These are phyloP conservation scores for Trametes cubensis DNA, from an alignment of 768 basidiomycete species.

Conservation along the genomic window DNA sequence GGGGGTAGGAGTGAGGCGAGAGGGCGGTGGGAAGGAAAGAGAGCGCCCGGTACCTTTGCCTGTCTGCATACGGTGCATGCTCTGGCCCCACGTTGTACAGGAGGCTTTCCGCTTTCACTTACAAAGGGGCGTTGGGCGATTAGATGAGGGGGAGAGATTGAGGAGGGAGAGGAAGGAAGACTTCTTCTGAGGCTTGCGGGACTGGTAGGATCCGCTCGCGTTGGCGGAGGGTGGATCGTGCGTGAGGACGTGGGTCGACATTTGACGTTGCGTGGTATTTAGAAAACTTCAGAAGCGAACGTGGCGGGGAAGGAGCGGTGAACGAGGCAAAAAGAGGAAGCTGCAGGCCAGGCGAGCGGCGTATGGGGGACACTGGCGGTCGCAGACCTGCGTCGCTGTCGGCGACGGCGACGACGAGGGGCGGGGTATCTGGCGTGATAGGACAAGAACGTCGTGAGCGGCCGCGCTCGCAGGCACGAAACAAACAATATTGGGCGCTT, in stretches of 20 bases:
- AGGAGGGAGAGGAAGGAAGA: constrained; percentile 41
- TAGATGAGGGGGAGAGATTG: neutral
- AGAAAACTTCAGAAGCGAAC: constrained; percentile 25
- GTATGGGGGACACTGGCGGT: constrained; percentile 7
- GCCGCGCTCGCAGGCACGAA: constrained; percentile 7
- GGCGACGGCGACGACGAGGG: constrained; percentile 23
- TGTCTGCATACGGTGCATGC: constrained; percentile 86
- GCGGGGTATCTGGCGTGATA: constrained; percentile 25
- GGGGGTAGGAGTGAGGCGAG: constrained; percentile 16
- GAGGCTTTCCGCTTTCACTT: constrained; percentile 41
- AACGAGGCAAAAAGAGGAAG: constrained; percentile 19
- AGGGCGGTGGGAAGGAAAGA: constrained; percentile 21
- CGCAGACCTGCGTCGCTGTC: constrained; percentile 27
- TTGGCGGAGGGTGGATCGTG: constrained; percentile 18
- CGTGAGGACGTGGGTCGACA: constrained; percentile 19
- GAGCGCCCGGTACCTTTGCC: constrained; percentile 60
- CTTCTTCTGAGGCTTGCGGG: constrained; percentile 54
- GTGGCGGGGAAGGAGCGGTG: constrained; percentile 28
- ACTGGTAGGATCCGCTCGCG: constrained; percentile 31
- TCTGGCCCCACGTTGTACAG: constrained; percentile 52
- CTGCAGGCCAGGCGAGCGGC: constrained; percentile 5
- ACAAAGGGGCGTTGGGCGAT: neutral
- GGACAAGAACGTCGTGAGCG: constrained; percentile 8
- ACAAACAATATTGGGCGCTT: constrained; percentile 18
- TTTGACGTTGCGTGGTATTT: constrained; percentile 15